Conservation (phyloP, 1,139 yeast species). For the Kluyveromyces sp. region DNA sequence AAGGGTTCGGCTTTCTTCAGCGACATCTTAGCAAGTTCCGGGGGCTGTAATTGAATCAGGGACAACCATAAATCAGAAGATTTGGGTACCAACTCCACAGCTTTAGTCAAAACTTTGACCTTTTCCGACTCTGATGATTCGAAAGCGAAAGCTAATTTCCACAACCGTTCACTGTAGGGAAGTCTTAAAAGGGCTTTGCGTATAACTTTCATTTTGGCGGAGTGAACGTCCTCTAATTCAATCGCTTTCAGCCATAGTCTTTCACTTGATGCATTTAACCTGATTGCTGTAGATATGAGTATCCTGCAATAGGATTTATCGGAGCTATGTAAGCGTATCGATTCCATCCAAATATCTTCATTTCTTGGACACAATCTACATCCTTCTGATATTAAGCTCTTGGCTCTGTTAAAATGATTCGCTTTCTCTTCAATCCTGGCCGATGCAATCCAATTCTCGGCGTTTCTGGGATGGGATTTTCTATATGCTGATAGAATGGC, state of each 20-base stretch:
- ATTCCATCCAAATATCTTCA: conserved; percentile 81
- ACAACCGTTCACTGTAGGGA: conserved; percentile 43
- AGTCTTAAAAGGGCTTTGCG: conserved; percentile 53
- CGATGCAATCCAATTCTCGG: conserved; percentile 84
- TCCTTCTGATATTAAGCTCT: conserved; percentile 59
- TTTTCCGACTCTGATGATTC: conserved; percentile 47
- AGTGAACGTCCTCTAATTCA: conserved; percentile 52
- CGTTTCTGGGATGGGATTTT: conserved; percentile 63
- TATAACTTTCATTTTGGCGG: conserved; percentile 48
- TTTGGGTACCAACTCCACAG: conserved; percentile 60
- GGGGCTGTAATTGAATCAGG: conserved; percentile 39
- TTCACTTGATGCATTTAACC: conserved; percentile 48
- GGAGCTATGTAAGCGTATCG: conserved; percentile 53
- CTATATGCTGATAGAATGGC: conserved; percentile 60
- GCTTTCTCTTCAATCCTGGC: conserved; percentile 73
- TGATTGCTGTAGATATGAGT: conserved; percentile 62
- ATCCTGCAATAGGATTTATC: conserved; percentile 43
- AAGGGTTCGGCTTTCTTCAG: conserved; percentile 45
- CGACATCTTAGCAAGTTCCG: conserved; percentile 44
- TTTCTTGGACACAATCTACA: conserved; percentile 59
- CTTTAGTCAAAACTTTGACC: conserved; percentile 52
- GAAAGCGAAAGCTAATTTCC: conserved; percentile 46
- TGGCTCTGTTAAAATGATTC: conserved; percentile 50
- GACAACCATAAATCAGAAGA: conserved; percentile 61
- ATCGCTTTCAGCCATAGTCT: conserved; percentile 68